Evolutionary conservation across 495 filamentous ascomycete species (phyloP), one percentile per base, ranked within the genome.

Genomic region (Lophiotrema nucula): DNA sequence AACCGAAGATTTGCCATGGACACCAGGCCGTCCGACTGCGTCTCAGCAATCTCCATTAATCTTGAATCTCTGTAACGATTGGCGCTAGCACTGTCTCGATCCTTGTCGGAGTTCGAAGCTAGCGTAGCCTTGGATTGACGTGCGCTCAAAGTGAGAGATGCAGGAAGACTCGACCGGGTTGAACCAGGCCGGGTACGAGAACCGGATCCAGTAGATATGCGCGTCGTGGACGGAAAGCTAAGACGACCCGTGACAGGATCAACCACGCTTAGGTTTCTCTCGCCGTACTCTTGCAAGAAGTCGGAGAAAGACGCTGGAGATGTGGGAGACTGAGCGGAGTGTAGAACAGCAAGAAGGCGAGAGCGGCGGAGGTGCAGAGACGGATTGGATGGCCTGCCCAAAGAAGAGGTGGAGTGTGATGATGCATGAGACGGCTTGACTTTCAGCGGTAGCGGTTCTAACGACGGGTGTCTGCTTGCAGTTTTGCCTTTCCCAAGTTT

Each of bases 1-100:
- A 91, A 90, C 12, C 90, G 81, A 48, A 97, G 83, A 71, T 95
- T 93, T 41, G 88, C 88, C 52, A 87, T 83, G 0, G 88, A 83
- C 15, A 82, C 79, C 6, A 86, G 80, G 12, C 82, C 84, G 48
- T 82, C 80, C 50, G 79, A 78, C 26, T 85, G 81, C 19, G 74
- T 72, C 65, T 83, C 79, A 0, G 77, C 74, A 19, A 79, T 78
- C 19, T 76, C 72, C 24, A 78, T 73, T 15, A 75, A 52, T 37
- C 76, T 64, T 0, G 75, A 70, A 37, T 79, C 80, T 35, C 74
- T 55, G 28, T 63, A 63, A 24, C 58, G 39, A 28, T 62, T 62
- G n/a, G 37, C 51, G n/a, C 25, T 50, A 27, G 46, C 53, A 26
- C 64, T 67, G 26, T 66, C 45, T 27, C 64, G 59, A 47, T 60